Evolutionary conservation across 2,329 filamentous ascomycete genomes (phyloP).

Genomic region (Fusarium sororula): DNA sequence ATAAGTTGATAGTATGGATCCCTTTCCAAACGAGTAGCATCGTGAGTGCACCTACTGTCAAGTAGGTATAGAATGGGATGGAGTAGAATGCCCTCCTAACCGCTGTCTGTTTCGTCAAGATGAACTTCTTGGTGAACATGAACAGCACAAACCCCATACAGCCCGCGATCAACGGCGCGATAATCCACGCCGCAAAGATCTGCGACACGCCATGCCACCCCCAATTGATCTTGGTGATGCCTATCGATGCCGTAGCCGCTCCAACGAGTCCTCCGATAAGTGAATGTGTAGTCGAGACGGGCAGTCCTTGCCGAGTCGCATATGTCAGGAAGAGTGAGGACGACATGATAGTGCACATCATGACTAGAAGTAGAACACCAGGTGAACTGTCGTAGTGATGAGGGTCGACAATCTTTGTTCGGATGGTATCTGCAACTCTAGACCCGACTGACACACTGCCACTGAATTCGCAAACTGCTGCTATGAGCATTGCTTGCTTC

Average conservation of each 20-base stretch:
- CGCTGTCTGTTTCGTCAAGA: constrained; percentile 44
- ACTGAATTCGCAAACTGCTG: constrained; percentile 67
- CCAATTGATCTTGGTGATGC: constrained; percentile 50
- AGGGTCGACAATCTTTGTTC: constrained; percentile 60
- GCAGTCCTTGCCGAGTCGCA: constrained; percentile 60
- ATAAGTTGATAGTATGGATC: constrained; percentile 39
- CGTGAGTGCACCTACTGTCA: constrained; percentile 48
- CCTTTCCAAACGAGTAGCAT: constrained; percentile 64
- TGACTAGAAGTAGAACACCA: constrained; percentile 62
- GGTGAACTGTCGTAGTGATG: constrained; percentile 63
- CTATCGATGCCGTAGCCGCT: constrained; percentile 49
- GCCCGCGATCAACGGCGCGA: constrained; percentile 49
- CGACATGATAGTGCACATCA: constrained; percentile 63
- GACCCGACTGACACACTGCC: constrained; percentile 69
- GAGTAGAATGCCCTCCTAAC: constrained; percentile 47
- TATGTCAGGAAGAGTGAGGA: constrained; percentile 62
- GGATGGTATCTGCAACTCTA: constrained; percentile 68
- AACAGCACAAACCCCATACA: constrained; percentile 47
- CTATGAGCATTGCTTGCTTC: constrained; percentile 67
- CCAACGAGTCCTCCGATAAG: constrained; percentile 56
- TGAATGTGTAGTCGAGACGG: constrained; percentile 64
- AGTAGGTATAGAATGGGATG: constrained; percentile 51
- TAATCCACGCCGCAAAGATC: constrained; percentile 51
- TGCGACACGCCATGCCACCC: constrained; percentile 49
- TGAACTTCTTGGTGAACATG: constrained; percentile 46